These are phyloP conservation scores for Pachysandra terminalis DNA, from an alignment of 164 flowering plant species.

Conservation along the genomic window DNA sequence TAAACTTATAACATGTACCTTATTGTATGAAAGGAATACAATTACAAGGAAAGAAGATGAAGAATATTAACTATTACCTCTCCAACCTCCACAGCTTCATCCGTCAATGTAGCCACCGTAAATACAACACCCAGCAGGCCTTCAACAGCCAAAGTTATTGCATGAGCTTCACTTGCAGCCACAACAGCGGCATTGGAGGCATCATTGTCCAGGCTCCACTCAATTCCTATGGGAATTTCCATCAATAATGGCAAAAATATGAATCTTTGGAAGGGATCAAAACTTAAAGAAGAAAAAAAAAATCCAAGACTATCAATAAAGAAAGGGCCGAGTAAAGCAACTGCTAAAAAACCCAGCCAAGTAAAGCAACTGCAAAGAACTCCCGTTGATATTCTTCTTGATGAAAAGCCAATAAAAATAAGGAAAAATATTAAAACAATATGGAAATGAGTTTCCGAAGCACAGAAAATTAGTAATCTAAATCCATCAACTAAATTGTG, in stretches of 20 bases:
- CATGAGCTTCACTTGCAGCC: conserved; percentile 99
- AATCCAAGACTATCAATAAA: too few species aligned
- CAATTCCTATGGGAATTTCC: conserved; percentile 58
- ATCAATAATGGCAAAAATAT: neutral
- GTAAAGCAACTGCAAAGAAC: neutral
- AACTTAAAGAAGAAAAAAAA: too few species aligned
- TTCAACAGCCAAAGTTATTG: conserved; percentile 93
- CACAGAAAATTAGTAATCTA: too few species aligned
- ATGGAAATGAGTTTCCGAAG: neutral
- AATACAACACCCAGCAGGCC: conserved; percentile 95
- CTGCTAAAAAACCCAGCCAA: neutral
- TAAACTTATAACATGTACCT: neutral
- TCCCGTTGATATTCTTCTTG: neutral
- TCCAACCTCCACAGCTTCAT: conserved; percentile 94
- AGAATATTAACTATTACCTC: conserved; percentile 47
- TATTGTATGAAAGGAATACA: neutral
- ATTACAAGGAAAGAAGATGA: neutral
- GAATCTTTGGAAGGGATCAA: neutral
- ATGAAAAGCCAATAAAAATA: neutral
- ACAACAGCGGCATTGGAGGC: conserved; percentile 96
- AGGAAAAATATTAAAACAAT: too few species aligned
- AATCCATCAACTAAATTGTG: too few species aligned
- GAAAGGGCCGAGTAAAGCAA: neutral
- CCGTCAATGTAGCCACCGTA: conserved; percentile 95
- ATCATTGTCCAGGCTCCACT: conserved; percentile 98